Conservation (phyloP, 2,329 filamentous ascomycete genomes). For the Gremmenia infestans region DNA sequence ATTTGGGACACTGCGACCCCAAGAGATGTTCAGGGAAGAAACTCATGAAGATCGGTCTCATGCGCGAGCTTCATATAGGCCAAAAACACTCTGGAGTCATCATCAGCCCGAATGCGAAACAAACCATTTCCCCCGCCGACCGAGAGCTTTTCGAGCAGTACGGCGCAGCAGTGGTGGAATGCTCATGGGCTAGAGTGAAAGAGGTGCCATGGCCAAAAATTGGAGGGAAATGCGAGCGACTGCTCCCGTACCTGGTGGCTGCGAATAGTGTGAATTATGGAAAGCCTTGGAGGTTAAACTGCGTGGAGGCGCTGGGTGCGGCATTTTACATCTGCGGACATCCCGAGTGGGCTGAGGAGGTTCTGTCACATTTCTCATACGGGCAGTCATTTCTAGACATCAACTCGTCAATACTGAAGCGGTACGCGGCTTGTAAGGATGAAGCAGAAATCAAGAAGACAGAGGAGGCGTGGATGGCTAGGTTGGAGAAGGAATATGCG, state of each 20-base stretch:
- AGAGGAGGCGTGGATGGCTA: constrained; percentile 82
- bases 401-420: constrained; percentile 74
- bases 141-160: constrained; percentile 75
- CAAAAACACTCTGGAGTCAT: constrained; percentile 91
- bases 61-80: constrained; percentile 87
- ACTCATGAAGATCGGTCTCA: constrained; percentile 84
- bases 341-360: constrained; percentile 80
- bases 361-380: constrained; percentile 82
- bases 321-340: constrained; percentile 92
- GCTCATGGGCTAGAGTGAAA: constrained; percentile 87
- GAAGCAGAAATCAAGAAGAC: constrained; percentile 79
- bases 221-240: constrained; percentile 84
- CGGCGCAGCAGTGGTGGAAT: constrained; percentile 94
- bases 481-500: constrained; percentile 83
- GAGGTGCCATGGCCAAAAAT: constrained; percentile 91
- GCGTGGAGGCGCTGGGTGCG: constrained; percentile 88
- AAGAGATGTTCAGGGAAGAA: constrained; percentile 95
- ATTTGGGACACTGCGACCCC: constrained; percentile 94
- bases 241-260: constrained; percentile 91
- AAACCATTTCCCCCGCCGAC: constrained; percentile 78
- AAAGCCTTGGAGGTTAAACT: constrained; percentile 90
- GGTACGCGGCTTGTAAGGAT: constrained; percentile 77
- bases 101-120: constrained; percentile 91
- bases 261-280: constrained; percentile 98
- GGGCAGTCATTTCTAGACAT: constrained; percentile 86